Evolutionary conservation across 202 grass and related monocot genomes (phyloP), one percentile per base, ranked within the genome.

Genomic region (Sporobolus alterniflorus): DNA sequence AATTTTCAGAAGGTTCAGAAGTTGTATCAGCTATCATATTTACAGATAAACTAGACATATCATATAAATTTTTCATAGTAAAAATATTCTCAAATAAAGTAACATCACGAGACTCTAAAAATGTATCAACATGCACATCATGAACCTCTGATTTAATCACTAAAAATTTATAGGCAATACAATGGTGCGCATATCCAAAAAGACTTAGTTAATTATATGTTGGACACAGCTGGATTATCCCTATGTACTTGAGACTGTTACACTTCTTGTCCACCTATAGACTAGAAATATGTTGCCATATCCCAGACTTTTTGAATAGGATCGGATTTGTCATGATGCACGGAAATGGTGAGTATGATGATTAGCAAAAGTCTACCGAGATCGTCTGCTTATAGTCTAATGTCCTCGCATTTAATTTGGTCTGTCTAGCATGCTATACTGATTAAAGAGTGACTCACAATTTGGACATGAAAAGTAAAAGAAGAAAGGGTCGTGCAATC

Each of bases 401-500:
- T 21, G 9, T 4, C 24, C 11, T 66, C 29, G 3, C n/a, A n/a
- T 78, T 29, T 41, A 47, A 18, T 59, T n/a, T 34, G 22, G 14
- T 66, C 13, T 39, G 50, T 26, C 46, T 33, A 43, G 25, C 28
- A 32, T 31, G 28, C 16, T 51, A 36, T 39, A 39, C 36, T 8
- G 6, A 79, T 0, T 30, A 49, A 68, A 69, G 40, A 30, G 41
- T 82, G 17, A 9, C 25, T 52, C 51, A 22, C 26, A 51, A 70
- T 62, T 33, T 56, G 36, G 14, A 51, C 21, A 28, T 68, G 54
- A 67, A 67, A 47, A 47, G 24, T 65, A 82, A 62, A 62, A 74
- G 43, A 13, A 70, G 64, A 71, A 76, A 82, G 65, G 44, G 25
- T 15, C 5, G 65, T 87, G 43, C 54, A 40, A 87, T 72, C 78